A percentile compares a stretch with the other conserved stretches of the same genome.
Evolutionary conservation across 805 yeast species (phyloP).

Genomic region (Wickerhamia fluorescens): DNA sequence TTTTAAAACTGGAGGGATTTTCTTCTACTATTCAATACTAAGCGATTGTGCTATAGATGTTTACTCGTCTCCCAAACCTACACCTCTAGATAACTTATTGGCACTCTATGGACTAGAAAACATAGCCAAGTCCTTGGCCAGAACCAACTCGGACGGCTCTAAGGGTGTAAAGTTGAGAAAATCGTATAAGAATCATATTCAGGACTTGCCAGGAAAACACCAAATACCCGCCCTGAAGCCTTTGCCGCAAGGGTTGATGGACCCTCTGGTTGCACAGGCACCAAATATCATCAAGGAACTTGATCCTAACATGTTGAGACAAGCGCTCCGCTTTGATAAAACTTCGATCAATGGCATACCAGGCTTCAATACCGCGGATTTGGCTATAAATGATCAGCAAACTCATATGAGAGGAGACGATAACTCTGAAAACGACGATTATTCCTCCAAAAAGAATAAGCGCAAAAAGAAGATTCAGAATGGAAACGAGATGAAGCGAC

Average conservation of each 20-base stretch:
- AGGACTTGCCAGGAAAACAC: conserved; percentile 78
- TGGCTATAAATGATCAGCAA: conserved; percentile 52
- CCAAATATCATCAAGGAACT: conserved; percentile 45
- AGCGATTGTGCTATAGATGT: conserved; percentile 15
- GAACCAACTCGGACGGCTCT: conserved; percentile 81
- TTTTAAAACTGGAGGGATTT: conserved; percentile 1
- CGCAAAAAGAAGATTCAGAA: conserved; percentile 35
- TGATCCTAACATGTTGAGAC: conserved; percentile 41
- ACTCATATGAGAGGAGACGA: conserved; percentile 36
- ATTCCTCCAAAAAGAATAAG: conserved; percentile 23
- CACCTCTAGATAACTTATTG: conserved; percentile 69
- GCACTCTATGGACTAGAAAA: conserved; percentile 58
- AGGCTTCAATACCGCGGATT: conserved; percentile 62
- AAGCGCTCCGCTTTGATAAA: conserved; percentile 53
- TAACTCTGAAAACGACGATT: conserved; percentile 31
- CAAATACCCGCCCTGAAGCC: conserved; percentile 46
- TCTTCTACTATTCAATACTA: not conserved
- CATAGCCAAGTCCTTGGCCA: conserved; percentile 73
- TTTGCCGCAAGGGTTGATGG: conserved; percentile 28
- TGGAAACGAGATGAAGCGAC: conserved; percentile 32
- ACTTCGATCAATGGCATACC: conserved; percentile 67
- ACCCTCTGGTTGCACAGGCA: conserved; percentile 27
- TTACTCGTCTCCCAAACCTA: conserved; percentile 47
- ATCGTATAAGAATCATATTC: conserved; percentile 88
- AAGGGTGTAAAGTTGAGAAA: conserved; percentile 90